Conservation (phyloP, 2,329 filamentous ascomycete species). For the Pseudogymnoascus sp. region DNA sequence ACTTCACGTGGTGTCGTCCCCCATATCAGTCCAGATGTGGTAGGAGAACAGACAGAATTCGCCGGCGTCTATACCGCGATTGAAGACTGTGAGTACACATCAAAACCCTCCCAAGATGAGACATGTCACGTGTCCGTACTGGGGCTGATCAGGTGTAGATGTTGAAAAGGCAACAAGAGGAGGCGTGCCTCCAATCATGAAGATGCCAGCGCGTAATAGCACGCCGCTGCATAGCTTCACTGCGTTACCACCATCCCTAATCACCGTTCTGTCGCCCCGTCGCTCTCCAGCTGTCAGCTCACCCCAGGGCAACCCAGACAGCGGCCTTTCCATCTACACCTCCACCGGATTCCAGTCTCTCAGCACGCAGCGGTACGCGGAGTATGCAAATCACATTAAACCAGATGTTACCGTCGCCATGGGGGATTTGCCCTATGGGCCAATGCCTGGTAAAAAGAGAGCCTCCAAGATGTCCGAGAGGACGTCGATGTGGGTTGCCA, state of each 20-base stretch:
- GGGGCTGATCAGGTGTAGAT: slow-evolving; percentile 36
- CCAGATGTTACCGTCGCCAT: slow-evolving; percentile 76
- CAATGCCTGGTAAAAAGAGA: slow-evolving; percentile 58
- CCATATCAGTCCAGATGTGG: slow-evolving; percentile 80
- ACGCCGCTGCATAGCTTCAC: slow-evolving; percentile 69
- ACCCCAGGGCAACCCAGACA: slow-evolving; percentile 62
- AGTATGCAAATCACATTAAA: slow-evolving; percentile 53
- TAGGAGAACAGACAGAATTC: slow-evolving; percentile 56
- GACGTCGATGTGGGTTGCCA: slow-evolving; percentile 72
- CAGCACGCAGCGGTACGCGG: slow-evolving; percentile 58
- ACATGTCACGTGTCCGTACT: background rate
- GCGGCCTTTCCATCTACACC: slow-evolving; percentile 69
- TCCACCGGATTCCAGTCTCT: slow-evolving; percentile 77
- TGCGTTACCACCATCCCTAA: slow-evolving; percentile 54
- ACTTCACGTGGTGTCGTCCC: slow-evolving; percentile 79
- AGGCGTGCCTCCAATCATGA: slow-evolving; percentile 44
- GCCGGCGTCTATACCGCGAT: slow-evolving; percentile 70
- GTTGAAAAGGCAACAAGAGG: slow-evolving; percentile 49
- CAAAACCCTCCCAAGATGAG: no score
- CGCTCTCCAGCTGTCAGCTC: slow-evolving; percentile 67
- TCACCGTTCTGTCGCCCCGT: slow-evolving; percentile 69
- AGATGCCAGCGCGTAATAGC: slow-evolving; percentile 31
- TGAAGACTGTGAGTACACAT: slow-evolving; percentile 74
- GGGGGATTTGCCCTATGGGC: slow-evolving; percentile 59
- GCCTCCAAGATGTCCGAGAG: slow-evolving; percentile 77